Evolutionary conservation across 2,329 filamentous ascomycete species (phyloP), one percentile per base, ranked within the genome.

Genomic region (Xylaria sp.): DNA sequence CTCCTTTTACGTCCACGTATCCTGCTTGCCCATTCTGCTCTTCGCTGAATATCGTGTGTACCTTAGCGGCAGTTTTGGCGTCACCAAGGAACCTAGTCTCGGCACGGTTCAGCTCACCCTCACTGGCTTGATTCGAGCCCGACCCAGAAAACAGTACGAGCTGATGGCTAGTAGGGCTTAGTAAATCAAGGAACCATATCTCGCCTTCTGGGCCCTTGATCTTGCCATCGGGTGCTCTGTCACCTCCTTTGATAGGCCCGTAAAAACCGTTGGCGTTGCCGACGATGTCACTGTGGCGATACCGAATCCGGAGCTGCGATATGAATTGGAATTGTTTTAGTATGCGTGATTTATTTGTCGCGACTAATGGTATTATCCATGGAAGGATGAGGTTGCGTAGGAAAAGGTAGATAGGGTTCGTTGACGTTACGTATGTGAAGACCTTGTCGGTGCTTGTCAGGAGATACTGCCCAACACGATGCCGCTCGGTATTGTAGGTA

Each of bases 401-500:
- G 17, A 64, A 67, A 0, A 75, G 57, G 40, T 73, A 72, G 58
- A 79, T 37, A 55, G 73, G 72, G 56, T 73, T 78, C 11, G 70
- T 70, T 1, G 74, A 76, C 0, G 77, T 72, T 13, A 77, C 67
- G 66, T 71, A 69, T 8, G 72, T 75, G 60, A 81, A 81, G 4
- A 71, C 68, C 9, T 62, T 69, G 61, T 81, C 79, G 0, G 79
- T 80, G 1, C 70, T 76, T 25, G 73, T 63, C 8, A 81, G 71
- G 2, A 84, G 73, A 38, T 73, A 75, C 17, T 75, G 70, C 0
- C 81, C 81, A 17, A 83, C 78, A 0, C 78, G 76, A n/a, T 76
- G 74, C 3, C 83, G 77, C 63, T 85, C 82, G 1, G 61, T 57
- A 54, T 81, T 74, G 66, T 83, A 85, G 35, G 75, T 81, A 41